Evolutionary conservation across 345 rosid genomes (phyloP), one percentile per base, ranked within the genome.

Genomic region (Rhizophora mangle): DNA sequence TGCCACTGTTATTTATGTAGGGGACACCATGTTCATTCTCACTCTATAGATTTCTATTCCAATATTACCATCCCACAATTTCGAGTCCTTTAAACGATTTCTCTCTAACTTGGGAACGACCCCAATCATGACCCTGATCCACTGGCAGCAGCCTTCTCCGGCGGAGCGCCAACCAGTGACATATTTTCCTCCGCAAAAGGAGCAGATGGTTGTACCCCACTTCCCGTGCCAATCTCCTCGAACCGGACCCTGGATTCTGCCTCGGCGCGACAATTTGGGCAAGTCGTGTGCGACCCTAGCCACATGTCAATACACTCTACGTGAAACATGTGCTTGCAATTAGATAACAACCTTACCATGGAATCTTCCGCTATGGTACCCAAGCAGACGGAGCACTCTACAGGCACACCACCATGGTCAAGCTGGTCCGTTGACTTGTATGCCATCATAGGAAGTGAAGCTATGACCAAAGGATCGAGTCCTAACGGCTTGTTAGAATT

Each of bases 241-340:
- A 46, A 49, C 68, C 26, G 74, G 24, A 62, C 64, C 31, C 1
- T 66, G 0, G 84, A 86, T 70, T 81, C 78, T 0, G 72, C 86
- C 67, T 18, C 76, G 1, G 82, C 20, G 6, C 89, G 87, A 70
- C 89, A 85, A 3, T 76, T 26, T 1, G 87, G 89, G 52, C 89
- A 85, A 4, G 82, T 85, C 10, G 80, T 60, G 7, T 82, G 78
- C 19, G 89, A 82, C 19, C 72, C 62, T 0, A 85, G 74, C 89
- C 89, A 85, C 70, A 20, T 69, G 36, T 83, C 85, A 47, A 85
- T 74, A 62, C 87, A 85, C 64, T 74, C 84, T 1, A 27, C 80
- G 62, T 85, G 89, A 76, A 85, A 85, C 67, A 75, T 54, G 70
- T 85, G 89, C 56, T 78, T 76, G 63, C 89, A 85, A 54, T 85